Conservation (phyloP, 768 basidiomycete genomes). For the Russula virescens region DNA sequence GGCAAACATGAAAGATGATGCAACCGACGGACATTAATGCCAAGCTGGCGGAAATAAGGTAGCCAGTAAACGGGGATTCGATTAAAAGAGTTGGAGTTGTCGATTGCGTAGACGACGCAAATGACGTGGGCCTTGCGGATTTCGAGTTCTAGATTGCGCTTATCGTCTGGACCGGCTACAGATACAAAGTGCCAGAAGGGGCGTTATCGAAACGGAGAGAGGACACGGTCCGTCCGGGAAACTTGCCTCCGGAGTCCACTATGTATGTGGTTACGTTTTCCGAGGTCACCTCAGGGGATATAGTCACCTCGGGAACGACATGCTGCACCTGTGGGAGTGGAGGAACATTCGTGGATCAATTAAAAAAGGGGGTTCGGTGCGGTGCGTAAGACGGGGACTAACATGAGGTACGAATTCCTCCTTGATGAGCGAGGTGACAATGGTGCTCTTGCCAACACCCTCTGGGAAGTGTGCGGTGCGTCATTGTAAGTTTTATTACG, state of each 20-base stretch:
- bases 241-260: slow-evolving; percentile 91
- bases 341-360: slow-evolving; percentile 9
- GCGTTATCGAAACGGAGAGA: neutral
- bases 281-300: slow-evolving; percentile 94
- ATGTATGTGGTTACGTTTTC: slow-evolving; percentile 98
- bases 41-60: slow-evolving; percentile 88
- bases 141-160: slow-evolving; percentile 86
- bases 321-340: slow-evolving; percentile 69
- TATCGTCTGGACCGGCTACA: slow-evolving; percentile 79
- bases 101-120: slow-evolving; percentile 94
- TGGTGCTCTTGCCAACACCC: slow-evolving; percentile 96
- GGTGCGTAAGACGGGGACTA: slow-evolving; percentile 26
- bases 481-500: neutral
- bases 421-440: slow-evolving; percentile 95
- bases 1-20: neutral
- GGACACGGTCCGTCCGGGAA: neutral
- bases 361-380: neutral
- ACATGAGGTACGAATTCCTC: slow-evolving; percentile 91
- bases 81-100: slow-evolving; percentile 94
- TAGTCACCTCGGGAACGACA: slow-evolving; percentile 94
- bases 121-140: slow-evolving; percentile 98
- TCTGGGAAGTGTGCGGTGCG: slow-evolving; percentile 43
- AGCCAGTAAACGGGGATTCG: slow-evolving; percentile 98
- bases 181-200: slow-evolving; percentile 31
- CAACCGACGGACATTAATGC: slow-evolving; percentile 75